A percentile compares a stretch with the other conserved stretches of the same genome.
Evolutionary conservation across 2,329 filamentous ascomycete species (phyloP).

Genomic region (Colletotrichum sp.): DNA sequence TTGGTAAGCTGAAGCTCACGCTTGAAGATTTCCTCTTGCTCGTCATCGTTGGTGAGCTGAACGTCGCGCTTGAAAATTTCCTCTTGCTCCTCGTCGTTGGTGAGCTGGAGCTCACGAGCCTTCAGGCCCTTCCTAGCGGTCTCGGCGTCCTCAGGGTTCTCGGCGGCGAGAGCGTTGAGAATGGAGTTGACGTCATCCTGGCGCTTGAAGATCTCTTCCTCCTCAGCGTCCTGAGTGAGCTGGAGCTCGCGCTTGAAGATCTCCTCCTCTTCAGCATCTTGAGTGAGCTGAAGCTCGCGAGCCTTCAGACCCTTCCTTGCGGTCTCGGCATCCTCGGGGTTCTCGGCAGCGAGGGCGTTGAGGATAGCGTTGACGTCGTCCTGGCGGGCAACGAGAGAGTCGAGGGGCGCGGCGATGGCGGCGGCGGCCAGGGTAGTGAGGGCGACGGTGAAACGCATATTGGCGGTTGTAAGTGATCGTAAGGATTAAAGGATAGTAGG

Average conservation of each 20-base stretch:
- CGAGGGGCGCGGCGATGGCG: slow-evolving; percentile 10
- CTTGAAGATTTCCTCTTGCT: background rate
- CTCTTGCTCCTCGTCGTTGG: background rate
- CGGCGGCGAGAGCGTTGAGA: background rate
- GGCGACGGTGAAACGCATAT: slow-evolving; percentile 11
- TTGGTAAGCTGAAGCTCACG: background rate
- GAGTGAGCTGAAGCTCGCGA: background rate
- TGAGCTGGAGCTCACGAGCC: background rate
- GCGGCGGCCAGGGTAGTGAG: slow-evolving; percentile 12
- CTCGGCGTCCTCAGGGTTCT: background rate
- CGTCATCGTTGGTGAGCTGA: background rate
- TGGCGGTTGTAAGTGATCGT: background rate
- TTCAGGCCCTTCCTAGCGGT: background rate
- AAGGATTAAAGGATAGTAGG: background rate
- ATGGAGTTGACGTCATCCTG: background rate
- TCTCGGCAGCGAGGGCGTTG: background rate
- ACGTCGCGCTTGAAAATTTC: background rate
- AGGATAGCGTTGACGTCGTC: background rate
- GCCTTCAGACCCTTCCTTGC: background rate
- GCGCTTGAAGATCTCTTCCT: background rate
- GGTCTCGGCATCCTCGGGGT: background rate
- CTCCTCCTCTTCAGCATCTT: background rate
- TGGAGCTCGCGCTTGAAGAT: background rate
- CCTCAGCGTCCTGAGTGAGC: background rate
- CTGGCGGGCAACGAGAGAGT: background rate